Percentiles rank a stretch among this genome's conserved stretches.
Evolutionary conservation across 352 stramenopile species (phyloP).

Genomic region (Pythium monospermum): DNA sequence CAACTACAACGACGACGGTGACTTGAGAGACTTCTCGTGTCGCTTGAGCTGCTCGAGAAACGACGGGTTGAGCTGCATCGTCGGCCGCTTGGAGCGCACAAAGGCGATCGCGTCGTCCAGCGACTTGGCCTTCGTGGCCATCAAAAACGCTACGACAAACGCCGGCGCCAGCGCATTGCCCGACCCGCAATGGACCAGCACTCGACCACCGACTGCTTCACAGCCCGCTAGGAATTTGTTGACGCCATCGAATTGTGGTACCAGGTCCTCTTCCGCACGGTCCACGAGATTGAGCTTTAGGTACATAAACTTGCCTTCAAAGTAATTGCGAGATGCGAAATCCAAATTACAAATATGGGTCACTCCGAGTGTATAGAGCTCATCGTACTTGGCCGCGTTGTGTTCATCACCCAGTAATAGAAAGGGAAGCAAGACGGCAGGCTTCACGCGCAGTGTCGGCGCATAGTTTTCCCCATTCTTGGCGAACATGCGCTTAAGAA

Average conservation of each 20-base stretch:
- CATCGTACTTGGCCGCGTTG: constrained; percentile 21
- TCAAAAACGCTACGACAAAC: constrained; percentile 22
- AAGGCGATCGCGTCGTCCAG: constrained; percentile 13
- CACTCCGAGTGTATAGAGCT: constrained; percentile 17
- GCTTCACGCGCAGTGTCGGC: not conserved
- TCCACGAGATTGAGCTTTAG: constrained; percentile 24
- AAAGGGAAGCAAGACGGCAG: constrained; percentile 12
- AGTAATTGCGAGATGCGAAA: constrained; percentile 25
- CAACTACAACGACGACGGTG: not conserved
- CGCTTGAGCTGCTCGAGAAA: constrained; percentile 17
- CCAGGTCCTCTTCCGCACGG: constrained; percentile 6
- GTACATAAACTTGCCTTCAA: constrained; percentile 31
- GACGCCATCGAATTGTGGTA: constrained; percentile 19
- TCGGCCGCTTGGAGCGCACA: constrained; percentile 11
- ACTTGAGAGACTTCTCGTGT: constrained; percentile 11
- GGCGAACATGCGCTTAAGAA: constrained; percentile 9
- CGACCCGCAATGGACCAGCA: constrained; percentile 18
- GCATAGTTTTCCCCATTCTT: not conserved
- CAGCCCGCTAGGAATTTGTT: constrained; percentile 17
- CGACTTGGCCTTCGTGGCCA: constrained; percentile 17
- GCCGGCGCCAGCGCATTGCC: constrained; percentile 19
- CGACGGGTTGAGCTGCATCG: constrained; percentile 9
- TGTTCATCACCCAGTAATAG: constrained; percentile 19
- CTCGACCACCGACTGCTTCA: constrained; percentile 18
- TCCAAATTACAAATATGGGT: constrained; percentile 29